Evolutionary conservation across 78 protist genomes (phyloP), one percentile per base, ranked within the genome.

Genomic region (Dictyostelium capitatum): DNA sequence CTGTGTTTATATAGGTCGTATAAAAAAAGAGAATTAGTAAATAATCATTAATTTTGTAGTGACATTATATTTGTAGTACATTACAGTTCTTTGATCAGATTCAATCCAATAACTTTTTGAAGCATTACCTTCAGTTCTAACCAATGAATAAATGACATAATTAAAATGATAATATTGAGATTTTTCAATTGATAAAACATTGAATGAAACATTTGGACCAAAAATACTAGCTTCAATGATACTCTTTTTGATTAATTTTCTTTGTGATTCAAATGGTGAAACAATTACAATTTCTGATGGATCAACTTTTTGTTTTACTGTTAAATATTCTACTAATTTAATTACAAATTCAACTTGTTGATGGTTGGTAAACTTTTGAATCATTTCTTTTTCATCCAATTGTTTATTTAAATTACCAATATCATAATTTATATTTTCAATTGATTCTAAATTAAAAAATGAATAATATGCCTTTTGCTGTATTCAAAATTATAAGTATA

Each of bases 181-280:
- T 41, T 64, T 74, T 51, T 78, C 72, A 10, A 62, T 43, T 19
- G 93, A 79, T 6, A 87, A 20, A 54, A 87, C 93, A 20, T 59
- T 74, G 43, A 37, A 3, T 37, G 43, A n/a, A n/a, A n/a, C 43
- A 37, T 37, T 1, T 37, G 43, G 2, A 2, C 43, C 43, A 30
- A 87, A 12, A 1, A 32, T 59, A 19, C 9, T 7, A 23, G n/a
- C 19, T 25, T 46, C 25, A 19, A 77, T 17, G 78, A 14, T 43
- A 12, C 65, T 87, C 72, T 28, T n/a, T 62, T 62, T 57, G 3
- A 57, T 64, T 19, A 62, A 56, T 8, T 28, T 46, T 80, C 78
- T 62, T 80, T 80, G 87, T 12, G 51, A 0, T 62, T 67, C 73
- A 62, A 41, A 87, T 48, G 93, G 93, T 17, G 93, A 87, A 4